Evolutionary conservation across 2,329 filamentous ascomycete genomes (phyloP), one percentile per base, ranked within the genome.

Genomic region (Microsporum ferrugineum): DNA sequence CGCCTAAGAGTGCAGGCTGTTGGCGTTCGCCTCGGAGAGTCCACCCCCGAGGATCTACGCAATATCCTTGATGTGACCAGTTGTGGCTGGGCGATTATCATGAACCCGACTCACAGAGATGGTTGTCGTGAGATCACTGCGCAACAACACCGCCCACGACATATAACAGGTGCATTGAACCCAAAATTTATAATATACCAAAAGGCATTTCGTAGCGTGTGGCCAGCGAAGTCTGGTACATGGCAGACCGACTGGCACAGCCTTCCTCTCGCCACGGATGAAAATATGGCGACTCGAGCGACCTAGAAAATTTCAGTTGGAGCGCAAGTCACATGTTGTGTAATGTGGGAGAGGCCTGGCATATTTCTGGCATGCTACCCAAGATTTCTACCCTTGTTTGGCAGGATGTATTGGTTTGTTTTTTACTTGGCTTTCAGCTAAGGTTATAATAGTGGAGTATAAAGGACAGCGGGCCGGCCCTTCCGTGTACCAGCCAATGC

Each of bases 211-310:
- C 55, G 55, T 7, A 34, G n/a, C 6, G 29, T 57, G 7, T 57
- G 55, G 55, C 55, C 55, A n/a, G 7, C 7, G 12, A 38, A 5
- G 55, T 17, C 55, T 8, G 17, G 2, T 10, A 17, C 17, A 23
- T 57, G 55, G 55, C 55, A 57, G 10, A 34, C 29, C 29, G 55
- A 57, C 17, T 57, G 31, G 55, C 55, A 53, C 23, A 53, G 47
- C 29, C 29, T 53, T 14, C 47, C 47, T 53, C 47, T 53, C 3
- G 47, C 29, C 6, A 7, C 47, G n/a, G 47, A 53, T 14, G 5
- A 27, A 53, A 14, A 29, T 53, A 27, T 14, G 23, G 23, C 5
- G n/a, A 53, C 29, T 53, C 2, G 5, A 17, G 47, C n/a, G 39
- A 43, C 1, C 34, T 36, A 36, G 10, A 36, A 36, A 10, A 36